Conservation (phyloP, 2,329 filamentous ascomycete genomes). For the Sclerotinia subarctica region DNA sequence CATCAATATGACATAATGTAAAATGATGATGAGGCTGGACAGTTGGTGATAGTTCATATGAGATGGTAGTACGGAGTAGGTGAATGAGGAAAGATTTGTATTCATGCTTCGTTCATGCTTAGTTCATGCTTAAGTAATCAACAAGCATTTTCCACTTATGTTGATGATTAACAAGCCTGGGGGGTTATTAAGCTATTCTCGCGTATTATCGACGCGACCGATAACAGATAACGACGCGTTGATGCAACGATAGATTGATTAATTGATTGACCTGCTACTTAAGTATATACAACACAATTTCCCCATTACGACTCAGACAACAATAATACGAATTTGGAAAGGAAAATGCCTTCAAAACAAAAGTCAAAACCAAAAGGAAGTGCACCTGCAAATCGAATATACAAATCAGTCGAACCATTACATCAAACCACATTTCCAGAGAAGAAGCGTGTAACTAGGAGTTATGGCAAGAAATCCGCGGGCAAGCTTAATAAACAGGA, state of each 20-base stretch:
- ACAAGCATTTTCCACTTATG: neutral
- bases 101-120: neutral
- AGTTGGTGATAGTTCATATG: too few species aligned
- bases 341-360: constrained; percentile 27
- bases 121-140: neutral
- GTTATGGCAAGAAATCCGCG: constrained; percentile 31
- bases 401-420: constrained; percentile 32
- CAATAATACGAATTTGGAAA: neutral
- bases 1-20: neutral
- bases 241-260: neutral
- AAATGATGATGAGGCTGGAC: neutral
- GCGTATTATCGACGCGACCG: neutral
- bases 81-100: too few species aligned
- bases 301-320: neutral
- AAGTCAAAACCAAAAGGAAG: constrained; percentile 22
- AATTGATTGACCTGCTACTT: too few species aligned
- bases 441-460: constrained; percentile 27
- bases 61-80: too few species aligned
- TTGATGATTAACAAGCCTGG: too few species aligned
- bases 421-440: constrained; percentile 31
- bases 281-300: neutral
- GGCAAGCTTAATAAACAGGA: constrained; percentile 28
- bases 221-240: constrained; percentile 12
- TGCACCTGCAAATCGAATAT: constrained; percentile 32
- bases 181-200: neutral